Evolutionary conservation across 1,284 basidiomycete species (phyloP).

Genomic region (Ganoderma resinaceum): DNA sequence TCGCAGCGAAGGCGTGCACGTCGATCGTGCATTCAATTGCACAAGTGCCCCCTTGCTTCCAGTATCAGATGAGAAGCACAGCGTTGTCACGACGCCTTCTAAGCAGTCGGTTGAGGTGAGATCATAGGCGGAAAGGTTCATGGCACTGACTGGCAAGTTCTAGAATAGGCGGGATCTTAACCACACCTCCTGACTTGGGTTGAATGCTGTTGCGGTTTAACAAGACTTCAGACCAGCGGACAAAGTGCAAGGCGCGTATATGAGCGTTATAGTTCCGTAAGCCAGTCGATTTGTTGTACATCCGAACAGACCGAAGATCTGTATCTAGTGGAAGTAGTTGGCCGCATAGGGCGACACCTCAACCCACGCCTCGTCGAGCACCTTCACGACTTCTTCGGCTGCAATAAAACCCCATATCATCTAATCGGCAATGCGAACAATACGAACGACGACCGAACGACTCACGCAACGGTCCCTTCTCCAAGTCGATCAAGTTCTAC

Average conservation of each 20-base stretch:
- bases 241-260: neutral
- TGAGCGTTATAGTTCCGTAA: neutral
- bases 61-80: neutral
- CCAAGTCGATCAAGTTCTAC: conserved; percentile 59
- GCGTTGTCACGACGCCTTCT: neutral
- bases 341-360: conserved; percentile 39
- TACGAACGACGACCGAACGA: conserved; percentile 5
- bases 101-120: neutral
- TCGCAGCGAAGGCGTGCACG: conserved; percentile 14
- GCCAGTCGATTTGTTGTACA: neutral
- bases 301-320: neutral
- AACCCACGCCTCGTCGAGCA: conserved; percentile 48
- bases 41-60: conserved; percentile 18
- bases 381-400: conserved; percentile 47
- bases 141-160: neutral
- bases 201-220: too few relatives aligned
- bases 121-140: neutral
- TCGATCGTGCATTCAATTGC: conserved; percentile 31
- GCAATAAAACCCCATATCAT: neutral
- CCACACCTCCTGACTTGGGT: neutral
- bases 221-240: neutral
- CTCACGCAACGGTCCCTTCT: conserved; percentile 64
- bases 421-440: neutral
- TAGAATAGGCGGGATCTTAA: neutral
- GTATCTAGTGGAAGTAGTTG: conserved; percentile 39